Conservation (phyloP, 2,329 filamentous ascomycete species). For the Aspergillus viridinutans region DNA sequence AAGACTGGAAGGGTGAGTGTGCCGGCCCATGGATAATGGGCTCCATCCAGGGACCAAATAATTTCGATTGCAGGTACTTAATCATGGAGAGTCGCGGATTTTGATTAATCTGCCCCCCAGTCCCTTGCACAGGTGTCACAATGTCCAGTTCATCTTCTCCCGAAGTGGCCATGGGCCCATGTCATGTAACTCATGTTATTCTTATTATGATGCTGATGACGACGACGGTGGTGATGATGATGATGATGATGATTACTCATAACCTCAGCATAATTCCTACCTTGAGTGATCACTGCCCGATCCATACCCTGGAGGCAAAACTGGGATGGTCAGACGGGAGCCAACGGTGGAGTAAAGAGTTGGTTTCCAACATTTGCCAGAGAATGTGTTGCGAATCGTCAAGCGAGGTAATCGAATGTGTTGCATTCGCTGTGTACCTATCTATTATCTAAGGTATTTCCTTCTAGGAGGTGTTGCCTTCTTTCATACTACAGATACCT, state of each 20-base stretch:
- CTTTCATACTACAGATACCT: background rate
- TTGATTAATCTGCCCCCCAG: background rate
- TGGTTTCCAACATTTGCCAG: no score
- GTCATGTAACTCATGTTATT: background rate
- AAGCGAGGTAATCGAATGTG: background rate
- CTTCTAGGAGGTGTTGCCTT: background rate
- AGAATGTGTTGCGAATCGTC: background rate
- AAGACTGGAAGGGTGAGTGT: background rate
- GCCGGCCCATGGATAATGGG: background rate
- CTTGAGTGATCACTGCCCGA: background rate
- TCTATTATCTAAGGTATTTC: background rate
- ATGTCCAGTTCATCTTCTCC: no score
- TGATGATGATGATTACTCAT: background rate
- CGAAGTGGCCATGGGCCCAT: no score
- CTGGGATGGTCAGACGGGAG: background rate
- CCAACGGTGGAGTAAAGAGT: background rate
- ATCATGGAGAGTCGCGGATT: no score
- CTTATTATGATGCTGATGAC: background rate
- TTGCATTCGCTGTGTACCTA: background rate
- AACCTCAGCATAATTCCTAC: background rate
- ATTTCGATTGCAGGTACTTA: no score
- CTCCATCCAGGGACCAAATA: no score
- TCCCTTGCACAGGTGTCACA: background rate
- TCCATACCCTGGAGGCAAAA: no score
- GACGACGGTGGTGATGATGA: no score